Evolutionary conservation across 805 yeast genomes (phyloP).

Genomic region (Wickerhamomyces tratensis): DNA sequence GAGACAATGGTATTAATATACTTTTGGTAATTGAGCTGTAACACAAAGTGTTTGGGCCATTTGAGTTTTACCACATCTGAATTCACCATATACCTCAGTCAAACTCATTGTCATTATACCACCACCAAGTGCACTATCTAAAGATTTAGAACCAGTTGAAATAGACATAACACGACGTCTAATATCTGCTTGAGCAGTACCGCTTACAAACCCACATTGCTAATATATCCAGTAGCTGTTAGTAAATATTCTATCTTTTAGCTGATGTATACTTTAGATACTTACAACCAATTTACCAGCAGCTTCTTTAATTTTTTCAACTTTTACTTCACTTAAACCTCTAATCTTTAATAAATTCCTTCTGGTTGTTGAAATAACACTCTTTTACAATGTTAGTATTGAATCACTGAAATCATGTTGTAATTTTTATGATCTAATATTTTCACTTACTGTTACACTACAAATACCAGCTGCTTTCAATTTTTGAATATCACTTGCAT

Average conservation of each 20-base stretch:
- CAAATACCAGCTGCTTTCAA: conserved; percentile 58
- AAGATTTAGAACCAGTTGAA: conserved; percentile 64
- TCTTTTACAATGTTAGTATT: conserved; percentile 16
- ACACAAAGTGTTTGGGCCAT: conserved; percentile 72
- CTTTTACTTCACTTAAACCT: conserved; percentile 70
- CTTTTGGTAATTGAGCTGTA: conserved; percentile 60
- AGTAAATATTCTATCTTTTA: neutral
- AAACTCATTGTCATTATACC: conserved; percentile 71
- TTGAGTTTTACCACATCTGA: conserved; percentile 77
- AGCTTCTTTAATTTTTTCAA: conserved; percentile 67
- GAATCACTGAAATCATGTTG: no score
- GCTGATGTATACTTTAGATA: neutral
- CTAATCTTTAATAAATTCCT: conserved; percentile 54
- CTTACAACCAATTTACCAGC: conserved; percentile 47
- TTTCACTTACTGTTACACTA: conserved; percentile 46
- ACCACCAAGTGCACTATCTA: conserved; percentile 64
- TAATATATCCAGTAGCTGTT: conserved; percentile 5
- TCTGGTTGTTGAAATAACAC: conserved; percentile 51
- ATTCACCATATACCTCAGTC: conserved; percentile 75
- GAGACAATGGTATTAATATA: conserved; percentile 5
- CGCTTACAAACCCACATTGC: conserved; percentile 66
- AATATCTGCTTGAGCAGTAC: conserved; percentile 55
- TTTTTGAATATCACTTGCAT: conserved; percentile 62
- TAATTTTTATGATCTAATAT: no score
- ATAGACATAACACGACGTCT: conserved; percentile 54